These are phyloP conservation scores for Annulohypoxylon stygium DNA, from an alignment of 495 filamentous ascomycete species.

Conservation along the genomic window DNA sequence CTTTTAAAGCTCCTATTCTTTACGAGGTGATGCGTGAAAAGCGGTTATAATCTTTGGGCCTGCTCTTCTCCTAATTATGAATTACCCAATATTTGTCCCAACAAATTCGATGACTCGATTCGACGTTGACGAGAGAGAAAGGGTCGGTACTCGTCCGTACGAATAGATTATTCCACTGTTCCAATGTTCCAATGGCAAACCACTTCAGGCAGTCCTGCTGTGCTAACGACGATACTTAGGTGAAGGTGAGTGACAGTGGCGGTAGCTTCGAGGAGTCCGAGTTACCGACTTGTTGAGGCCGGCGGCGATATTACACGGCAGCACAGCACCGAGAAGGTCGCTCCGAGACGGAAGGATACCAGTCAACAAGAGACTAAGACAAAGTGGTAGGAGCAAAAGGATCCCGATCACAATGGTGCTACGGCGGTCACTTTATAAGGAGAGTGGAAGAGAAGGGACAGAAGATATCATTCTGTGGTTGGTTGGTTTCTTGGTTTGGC, in stretches of 20 bases:
- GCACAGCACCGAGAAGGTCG: conserved; percentile 28
- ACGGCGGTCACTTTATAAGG: conserved; percentile 28
- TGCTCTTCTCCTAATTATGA: neutral
- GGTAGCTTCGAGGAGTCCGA: conserved; percentile 8
- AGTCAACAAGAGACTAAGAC: conserved; percentile 19
- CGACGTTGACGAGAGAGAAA: neutral
- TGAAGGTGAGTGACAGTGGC: too few relatives aligned
- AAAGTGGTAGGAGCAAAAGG: conserved; percentile 6
- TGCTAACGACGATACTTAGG: neutral
- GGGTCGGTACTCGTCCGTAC: neutral
- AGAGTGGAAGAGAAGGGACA: neutral
- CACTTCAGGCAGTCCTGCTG: neutral
- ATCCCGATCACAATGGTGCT: neutral
- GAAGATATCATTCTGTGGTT: conserved; percentile 10
- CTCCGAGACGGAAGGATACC: neutral
- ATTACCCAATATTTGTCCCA: conserved; percentile 4
- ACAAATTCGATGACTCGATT: neutral
- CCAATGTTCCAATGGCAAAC: neutral
- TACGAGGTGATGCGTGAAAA: too few relatives aligned
- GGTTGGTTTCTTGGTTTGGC: neutral
- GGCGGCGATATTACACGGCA: conserved; percentile 25
- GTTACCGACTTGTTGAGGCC: conserved; percentile 25
- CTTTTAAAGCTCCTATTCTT: neutral
- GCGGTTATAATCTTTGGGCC: neutral
- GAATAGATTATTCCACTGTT: neutral